A percentile compares a stretch with the other conserved stretches of the same genome.
These are phyloP conservation scores for Neofusicoccum parvum DNA, from an alignment of 2,329 filamentous ascomycete genomes.

Conservation along the genomic window DNA sequence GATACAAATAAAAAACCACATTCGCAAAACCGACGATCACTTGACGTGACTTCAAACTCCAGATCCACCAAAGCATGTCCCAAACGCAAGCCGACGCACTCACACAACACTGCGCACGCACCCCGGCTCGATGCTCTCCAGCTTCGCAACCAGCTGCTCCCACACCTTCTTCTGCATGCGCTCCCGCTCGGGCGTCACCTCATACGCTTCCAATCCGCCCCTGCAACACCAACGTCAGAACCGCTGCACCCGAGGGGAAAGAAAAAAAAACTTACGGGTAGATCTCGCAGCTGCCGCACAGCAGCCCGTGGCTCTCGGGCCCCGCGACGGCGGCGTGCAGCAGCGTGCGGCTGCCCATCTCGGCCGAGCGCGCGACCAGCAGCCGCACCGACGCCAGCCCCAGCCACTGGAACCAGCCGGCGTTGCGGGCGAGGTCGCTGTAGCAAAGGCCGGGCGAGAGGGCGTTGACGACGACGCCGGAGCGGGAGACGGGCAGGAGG, in stretches of 20 bases:
- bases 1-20: too few species aligned
- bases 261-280: conserved; percentile 22
- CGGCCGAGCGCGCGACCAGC: conserved; percentile 27
- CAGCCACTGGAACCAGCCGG: conserved; percentile 1
- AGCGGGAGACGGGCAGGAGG: conserved; percentile 23
- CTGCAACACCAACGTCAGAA: not conserved
- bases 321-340: conserved; percentile 27
- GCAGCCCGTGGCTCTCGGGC: conserved; percentile 28
- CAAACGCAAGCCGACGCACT: not conserved
- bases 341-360: conserved; percentile 28
- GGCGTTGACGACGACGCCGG: conserved; percentile 36
- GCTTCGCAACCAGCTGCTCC: conserved; percentile 25
- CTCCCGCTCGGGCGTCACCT: not conserved
- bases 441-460: conserved; percentile 39
- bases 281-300: conserved; percentile 28
- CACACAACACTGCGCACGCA: not conserved
- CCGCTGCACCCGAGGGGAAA: not conserved
- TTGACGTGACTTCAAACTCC: not conserved
- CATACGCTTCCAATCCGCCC: conserved; percentile 20
- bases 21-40: not conserved
- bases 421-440: conserved; percentile 30
- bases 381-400: not conserved
- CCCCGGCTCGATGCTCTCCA: conserved; percentile 28
- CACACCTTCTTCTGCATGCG: conserved; percentile 23
- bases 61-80: not conserved